Base-by-base conservation (phyloP, 2,329 filamentous ascomycete genomes). In the Leptographium procerum region DNA sequence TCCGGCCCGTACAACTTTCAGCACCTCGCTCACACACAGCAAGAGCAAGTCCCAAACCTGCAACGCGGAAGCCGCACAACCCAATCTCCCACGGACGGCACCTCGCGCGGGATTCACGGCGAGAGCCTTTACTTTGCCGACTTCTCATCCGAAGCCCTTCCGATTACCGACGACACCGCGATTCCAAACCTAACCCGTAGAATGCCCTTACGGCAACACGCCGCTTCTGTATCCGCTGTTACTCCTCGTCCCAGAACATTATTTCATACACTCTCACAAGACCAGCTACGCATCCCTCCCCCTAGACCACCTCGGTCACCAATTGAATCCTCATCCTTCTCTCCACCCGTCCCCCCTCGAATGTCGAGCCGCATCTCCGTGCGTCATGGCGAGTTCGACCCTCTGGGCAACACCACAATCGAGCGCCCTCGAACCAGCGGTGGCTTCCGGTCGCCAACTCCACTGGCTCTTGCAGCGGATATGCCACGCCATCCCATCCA, bases 1-100 rank as follows among this genome's bases (percentile, higher is more conserved):
- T 86, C 83, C 1, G 78, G 74, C 1, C 83, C 83, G 3, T 86
- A 83, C 69, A 85, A 86, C 71, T 86, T 86, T 61, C 82, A 85
- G 66, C 83, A 86, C 68, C 74, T 86, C 36, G 77, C 79, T 4
- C 82, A 85, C 66, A 82, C 78, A 14, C 72, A 75, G 14, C 77
- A 76, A 52, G 77, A 83, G 33, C 72, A 77, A 55, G 60, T 77
- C 3, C 69, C 75, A 4, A 71, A 71, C 58, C 61, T 76, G 8
- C 70, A 73, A 48, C 69, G 71, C 31, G 64, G 69, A 3, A 76
- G 71, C 63, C 73, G 72, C 19, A 68, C 69, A 36, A 69, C 70
- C 7, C 71, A 70, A 61, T 63, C 65, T 29, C 71, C 71, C 3
- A n/a, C n/a, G n/a, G 68, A 68, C 24, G 70, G 71, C 24, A 67